Evolutionary conservation across 2,329 filamentous ascomycete species (phyloP).

Genomic region (Cytospora mali): DNA sequence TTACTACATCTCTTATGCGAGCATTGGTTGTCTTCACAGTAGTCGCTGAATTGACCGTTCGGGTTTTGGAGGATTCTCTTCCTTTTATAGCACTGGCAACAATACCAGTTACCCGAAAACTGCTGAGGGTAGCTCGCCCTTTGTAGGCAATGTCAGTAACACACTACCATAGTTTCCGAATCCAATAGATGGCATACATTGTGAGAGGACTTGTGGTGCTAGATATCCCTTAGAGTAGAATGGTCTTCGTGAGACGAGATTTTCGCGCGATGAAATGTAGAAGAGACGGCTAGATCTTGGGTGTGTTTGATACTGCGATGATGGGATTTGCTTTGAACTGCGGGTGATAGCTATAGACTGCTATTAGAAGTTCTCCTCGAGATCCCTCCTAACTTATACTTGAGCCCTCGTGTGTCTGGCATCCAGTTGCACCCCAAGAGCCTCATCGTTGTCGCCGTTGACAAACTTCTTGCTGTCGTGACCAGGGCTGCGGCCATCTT

Average conservation of each 20-base stretch:
- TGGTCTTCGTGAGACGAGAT: neutral
- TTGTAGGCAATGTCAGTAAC: neutral
- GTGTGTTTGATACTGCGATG: neutral
- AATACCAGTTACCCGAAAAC: conserved; percentile 17
- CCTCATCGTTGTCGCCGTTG: neutral
- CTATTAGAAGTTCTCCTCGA: neutral
- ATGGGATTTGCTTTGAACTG: neutral
- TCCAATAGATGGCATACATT: neutral
- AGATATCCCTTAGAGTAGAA: neutral
- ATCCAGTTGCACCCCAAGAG: neutral
- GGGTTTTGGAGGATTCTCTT: neutral
- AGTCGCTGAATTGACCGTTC: neutral
- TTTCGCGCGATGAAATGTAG: neutral
- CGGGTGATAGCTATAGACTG: neutral
- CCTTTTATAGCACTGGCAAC: conserved; percentile 3
- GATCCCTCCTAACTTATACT: neutral
- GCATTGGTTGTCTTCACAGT: conserved; percentile 8
- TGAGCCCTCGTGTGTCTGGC: neutral
- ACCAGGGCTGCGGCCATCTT: neutral
- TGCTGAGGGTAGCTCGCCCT: neutral
- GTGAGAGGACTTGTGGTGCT: neutral
- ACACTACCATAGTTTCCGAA: neutral
- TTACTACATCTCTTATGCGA: neutral
- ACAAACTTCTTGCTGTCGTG: conserved; percentile 2
- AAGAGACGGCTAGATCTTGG: neutral